Evolutionary conservation across 495 filamentous ascomycete species (phyloP).

Genomic region (Aspergillus bridgeri): DNA sequence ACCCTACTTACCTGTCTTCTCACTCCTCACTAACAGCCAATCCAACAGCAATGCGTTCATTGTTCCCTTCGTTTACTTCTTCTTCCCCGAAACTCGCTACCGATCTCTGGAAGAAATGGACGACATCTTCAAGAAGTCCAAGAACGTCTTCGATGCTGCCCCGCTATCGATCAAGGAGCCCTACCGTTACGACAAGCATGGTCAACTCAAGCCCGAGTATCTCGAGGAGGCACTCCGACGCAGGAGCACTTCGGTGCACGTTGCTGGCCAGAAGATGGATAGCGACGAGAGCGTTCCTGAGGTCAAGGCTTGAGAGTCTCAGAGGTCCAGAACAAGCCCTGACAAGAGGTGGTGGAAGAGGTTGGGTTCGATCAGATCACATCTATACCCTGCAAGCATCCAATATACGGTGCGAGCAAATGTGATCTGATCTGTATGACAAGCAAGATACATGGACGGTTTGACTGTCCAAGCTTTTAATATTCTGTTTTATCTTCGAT

Average conservation of each 20-base stretch:
- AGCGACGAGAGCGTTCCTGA: constrained; percentile 39
- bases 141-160: constrained; percentile 54
- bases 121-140: constrained; percentile 62
- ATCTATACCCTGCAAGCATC: not conserved
- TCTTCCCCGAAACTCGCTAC: constrained; percentile 69
- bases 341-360: not conserved
- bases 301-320: not conserved
- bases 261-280: constrained; percentile 23
- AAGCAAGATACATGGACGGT: not conserved
- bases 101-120: constrained; percentile 74
- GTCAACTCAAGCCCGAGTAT: constrained; percentile 47
- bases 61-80: constrained; percentile 65
- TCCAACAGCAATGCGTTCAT: constrained; percentile 61
- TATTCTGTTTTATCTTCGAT: not conserved
- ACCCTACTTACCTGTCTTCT: not conserved
- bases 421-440: not conserved
- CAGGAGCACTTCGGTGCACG: constrained; percentile 11
- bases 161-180: constrained; percentile 56
- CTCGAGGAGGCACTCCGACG: constrained; percentile 21
- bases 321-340: not conserved
- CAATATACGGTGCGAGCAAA: not conserved
- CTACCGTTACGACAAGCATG: constrained; percentile 64
- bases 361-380: not conserved
- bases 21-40: constrained; percentile 13
- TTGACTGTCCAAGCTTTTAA: not conserved